Percentiles rank a stretch among this genome's conserved stretches.
These are phyloP conservation scores for Nicotiana undulata DNA, from an alignment of 257 asterid species.

Conservation along the genomic window DNA sequence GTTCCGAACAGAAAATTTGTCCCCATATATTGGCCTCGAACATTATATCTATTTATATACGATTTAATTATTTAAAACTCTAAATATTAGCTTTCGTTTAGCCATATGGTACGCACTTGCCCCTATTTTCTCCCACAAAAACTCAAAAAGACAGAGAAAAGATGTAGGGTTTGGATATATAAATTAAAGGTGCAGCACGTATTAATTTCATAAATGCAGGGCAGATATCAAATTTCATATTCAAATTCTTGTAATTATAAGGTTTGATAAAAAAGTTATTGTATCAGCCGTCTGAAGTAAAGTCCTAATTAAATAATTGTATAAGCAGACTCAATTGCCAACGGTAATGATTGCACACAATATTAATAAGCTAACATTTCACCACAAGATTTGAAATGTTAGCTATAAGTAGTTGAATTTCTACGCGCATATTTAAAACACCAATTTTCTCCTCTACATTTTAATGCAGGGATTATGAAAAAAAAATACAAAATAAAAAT, in stretches of 20 bases:
- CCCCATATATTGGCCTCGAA: background rate
- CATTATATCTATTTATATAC: background rate
- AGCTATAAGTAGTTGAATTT: background rate
- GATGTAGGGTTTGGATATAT: background rate
- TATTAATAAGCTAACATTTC: background rate
- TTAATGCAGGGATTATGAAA: background rate
- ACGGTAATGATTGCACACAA: background rate
- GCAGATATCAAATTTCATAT: background rate
- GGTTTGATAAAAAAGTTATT: background rate
- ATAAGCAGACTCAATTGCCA: background rate
- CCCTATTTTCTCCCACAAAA: background rate
- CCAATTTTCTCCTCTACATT: background rate
- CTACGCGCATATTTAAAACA: background rate
- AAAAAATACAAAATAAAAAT: no score
- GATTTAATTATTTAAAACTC: background rate
- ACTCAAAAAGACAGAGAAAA: background rate
- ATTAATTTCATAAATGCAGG: background rate
- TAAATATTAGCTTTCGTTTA: background rate
- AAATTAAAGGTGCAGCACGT: background rate
- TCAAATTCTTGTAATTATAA: constrained; percentile 1
- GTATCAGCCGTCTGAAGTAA: background rate
- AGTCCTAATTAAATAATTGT: background rate
- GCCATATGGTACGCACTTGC: background rate
- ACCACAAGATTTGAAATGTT: background rate
- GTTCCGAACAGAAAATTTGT: no score